These are phyloP conservation scores for Fraxinus platypoda DNA, from an alignment of 305 asterid species.

Conservation along the genomic window DNA sequence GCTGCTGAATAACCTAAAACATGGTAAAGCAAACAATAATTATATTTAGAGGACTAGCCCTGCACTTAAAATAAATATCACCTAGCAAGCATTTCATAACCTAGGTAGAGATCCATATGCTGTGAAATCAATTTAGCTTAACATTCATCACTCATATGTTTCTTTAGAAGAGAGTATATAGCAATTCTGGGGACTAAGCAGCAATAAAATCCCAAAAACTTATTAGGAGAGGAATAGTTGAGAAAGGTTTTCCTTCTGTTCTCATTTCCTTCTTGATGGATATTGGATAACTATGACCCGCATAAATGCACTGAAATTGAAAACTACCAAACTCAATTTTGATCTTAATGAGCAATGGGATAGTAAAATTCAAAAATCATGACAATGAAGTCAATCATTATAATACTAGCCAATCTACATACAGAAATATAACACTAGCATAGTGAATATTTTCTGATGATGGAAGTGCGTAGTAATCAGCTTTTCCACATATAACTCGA, in stretches of 20 bases:
- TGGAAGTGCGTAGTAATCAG: not conserved
- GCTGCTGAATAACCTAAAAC: conserved; percentile 89
- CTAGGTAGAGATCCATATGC: conserved; percentile 8
- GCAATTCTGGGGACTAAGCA: not conserved
- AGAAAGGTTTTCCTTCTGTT: not conserved
- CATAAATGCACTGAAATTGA: not conserved
- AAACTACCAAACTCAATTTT: not conserved
- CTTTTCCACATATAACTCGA: not conserved
- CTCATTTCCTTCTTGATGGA: not conserved
- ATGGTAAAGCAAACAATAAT: conserved; percentile 15
- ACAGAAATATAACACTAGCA: not conserved
- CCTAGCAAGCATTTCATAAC: conserved; percentile 7
- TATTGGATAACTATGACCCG: not conserved
- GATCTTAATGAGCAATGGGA: not conserved
- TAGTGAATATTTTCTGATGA: not conserved
- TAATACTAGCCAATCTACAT: not conserved
- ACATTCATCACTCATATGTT: conserved; percentile 4
- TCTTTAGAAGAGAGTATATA: not conserved
- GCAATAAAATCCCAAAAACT: not conserved
- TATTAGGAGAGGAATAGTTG: not conserved
- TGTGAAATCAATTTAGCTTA: conserved; percentile 7
- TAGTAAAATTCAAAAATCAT: not conserved
- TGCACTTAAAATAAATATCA: not conserved
- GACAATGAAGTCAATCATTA: not conserved
- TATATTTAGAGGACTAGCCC: not conserved